Evolutionary conservation across 805 yeast species (phyloP).

Genomic region (Candida insectalens): DNA sequence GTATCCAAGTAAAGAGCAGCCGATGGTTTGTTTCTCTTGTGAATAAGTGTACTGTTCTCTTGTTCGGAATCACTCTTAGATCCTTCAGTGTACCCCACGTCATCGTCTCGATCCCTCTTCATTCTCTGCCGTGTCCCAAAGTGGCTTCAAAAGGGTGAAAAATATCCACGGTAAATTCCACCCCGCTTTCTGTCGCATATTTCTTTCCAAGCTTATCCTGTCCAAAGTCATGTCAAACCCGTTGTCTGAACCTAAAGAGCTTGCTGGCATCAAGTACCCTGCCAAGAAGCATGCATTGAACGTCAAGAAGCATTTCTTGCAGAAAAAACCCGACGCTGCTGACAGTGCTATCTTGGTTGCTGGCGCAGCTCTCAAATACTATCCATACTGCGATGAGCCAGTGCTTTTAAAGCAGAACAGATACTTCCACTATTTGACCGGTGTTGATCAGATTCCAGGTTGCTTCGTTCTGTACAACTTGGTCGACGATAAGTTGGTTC

Average conservation of each 20-base stretch:
- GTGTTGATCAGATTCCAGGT: slow-evolving; percentile 69
- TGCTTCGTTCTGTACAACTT: slow-evolving; percentile 55
- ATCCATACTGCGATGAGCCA: slow-evolving; percentile 72
- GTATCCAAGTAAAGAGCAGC: slow-evolving; percentile 27
- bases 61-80: no score
- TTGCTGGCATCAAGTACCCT: slow-evolving; percentile 51
- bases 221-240: no score
- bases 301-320: slow-evolving; percentile 28
- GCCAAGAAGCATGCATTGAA: slow-evolving; percentile 67
- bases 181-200: no score
- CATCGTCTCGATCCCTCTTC: no score
- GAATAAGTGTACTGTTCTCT: background rate
- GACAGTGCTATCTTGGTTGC: slow-evolving; percentile 40
- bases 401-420: slow-evolving; percentile 81
- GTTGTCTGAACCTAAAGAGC: slow-evolving; percentile 12
- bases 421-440: slow-evolving; percentile 80
- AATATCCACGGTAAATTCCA: no score
- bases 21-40: no score
- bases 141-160: no score
- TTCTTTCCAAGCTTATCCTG: no score
- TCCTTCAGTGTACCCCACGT: no score
- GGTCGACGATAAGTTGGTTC: slow-evolving; percentile 42
- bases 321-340: slow-evolving; percentile 8
- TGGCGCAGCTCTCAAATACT: slow-evolving; percentile 48
- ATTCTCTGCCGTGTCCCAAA: no score